Base-by-base conservation (phyloP, 2,329 filamentous ascomycete genomes). In the Penicillium sp. region DNA sequence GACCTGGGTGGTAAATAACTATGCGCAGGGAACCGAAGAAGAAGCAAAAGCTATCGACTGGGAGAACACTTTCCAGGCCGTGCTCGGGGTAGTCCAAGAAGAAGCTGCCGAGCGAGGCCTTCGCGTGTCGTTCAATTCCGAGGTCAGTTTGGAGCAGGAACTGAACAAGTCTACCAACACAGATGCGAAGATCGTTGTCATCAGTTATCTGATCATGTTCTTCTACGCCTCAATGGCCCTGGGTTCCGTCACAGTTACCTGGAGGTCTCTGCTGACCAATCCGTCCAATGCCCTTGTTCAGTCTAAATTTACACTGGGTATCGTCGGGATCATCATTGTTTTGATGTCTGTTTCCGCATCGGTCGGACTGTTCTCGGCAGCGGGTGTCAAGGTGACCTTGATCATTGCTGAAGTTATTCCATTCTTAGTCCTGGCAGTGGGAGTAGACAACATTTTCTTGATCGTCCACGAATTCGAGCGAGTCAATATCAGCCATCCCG, bases 141-240 rank as follows among this genome's bases (percentile, higher is more conserved):
- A 99, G 76, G 90, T 93, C 74, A 97, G 92, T 73, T 79, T 99
- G 60, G 93, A 97, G 72, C 84, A 97, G 71, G 94, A 99, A 71
- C 82, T 99, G 57, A 99, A 97, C 79, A 96, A 97, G 77, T 96
- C 92, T 38, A 97, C 92, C 49, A 99, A 99, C 74, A 97, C 94
- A 0, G 94, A 99, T 74, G 95, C 93, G 44, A 97, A 93, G 74
- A 99, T 99, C 68, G 87, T 99, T 25, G 86, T 93, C 53, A 88
- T 99, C 75, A 97, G 93, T 81, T 99, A 99, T 76, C 83, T 97
- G 62, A 91, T 97, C 78, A 99, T 99, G 94, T 99, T 99, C 75
- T 78, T 99, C 60, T 99, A 99, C 70, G 94, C 92, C 4, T 97
- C 93, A 6, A 78, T 99, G 52, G 92, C 94, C 0, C 81, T 99